Base-by-base conservation (phyloP, 345 rosid genomes). In the Brassica napus region DNA sequence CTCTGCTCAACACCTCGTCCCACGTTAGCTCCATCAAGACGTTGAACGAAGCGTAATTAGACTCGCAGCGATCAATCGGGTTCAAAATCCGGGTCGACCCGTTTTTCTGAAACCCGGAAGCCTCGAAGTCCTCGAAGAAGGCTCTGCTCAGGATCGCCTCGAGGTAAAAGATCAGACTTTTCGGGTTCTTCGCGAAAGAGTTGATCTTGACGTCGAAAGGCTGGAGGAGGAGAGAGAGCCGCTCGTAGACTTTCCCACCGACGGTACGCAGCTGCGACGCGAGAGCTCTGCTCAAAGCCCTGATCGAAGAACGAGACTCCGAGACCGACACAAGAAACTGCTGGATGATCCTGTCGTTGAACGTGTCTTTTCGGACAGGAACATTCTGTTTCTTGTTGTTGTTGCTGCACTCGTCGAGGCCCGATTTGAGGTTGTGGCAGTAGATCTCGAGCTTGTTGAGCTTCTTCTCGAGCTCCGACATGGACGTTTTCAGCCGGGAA, bases 401-500 rank as follows among this genome's bases (percentile, higher is more conserved):
- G 77, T 79, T 49, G 18, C 57, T 86, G 28, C 92, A 88, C 35
- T 90, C 93, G 2, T 93, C 99, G 1, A 95, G 90, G 0, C 92
- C 93, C 0, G 91, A 90, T 74, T 91, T 95, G 79, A 95, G 86
- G 65, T 86, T 83, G 64, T 87, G 94, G 65, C 98, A 93, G 54
- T 90, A 90, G 71, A 89, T 83, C 79, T 95, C 98, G 35, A 95
- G 98, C 79, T 86, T 89, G 79, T 86, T 88, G 57, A 95, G 97
- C 79, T 95, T 95, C 81, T 89, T 93, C 86, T 95, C 99, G 12
- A 95, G 94, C 81, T 95, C 98, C 44, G 88, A 70, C 97, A 93
- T 91, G 44, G 99, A 88, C 18, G 88, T 69, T 73, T 91, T 95
- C 18, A 95, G 83, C 79, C 86, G 87, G 1, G 94, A 90, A 72